phyloP scores from a whole-genome alignment of 441 rosid genomes.

The Gossypium davidsonii region DNA sequence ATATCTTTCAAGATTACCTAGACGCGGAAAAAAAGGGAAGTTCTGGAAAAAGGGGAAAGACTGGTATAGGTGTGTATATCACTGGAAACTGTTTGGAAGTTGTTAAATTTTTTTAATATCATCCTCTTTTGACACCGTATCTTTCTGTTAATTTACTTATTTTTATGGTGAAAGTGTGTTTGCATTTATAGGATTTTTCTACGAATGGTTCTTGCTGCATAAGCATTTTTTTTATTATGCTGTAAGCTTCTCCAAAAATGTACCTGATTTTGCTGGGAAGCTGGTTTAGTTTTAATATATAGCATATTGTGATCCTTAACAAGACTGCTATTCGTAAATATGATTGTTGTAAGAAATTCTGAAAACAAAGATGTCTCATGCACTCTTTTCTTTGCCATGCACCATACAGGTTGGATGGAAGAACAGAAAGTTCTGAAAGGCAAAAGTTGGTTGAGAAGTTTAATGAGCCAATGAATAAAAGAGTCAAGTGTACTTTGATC shows the following conservation, averaged over 20 bases:
- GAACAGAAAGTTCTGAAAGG: conserved; percentile 94
- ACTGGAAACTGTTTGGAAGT: neutral
- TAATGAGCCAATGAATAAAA: conserved; percentile 73
- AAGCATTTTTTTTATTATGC: neutral
- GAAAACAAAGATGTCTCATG: neutral
- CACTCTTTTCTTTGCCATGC: conserved; percentile 16
- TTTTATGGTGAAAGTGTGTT: neutral
- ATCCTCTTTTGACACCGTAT: neutral
- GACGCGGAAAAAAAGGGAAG: conserved; percentile 67
- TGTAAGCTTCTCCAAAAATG: neutral
- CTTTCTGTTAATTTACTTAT: neutral
- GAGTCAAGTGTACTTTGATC: conserved; percentile 91
- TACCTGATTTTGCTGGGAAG: conserved; percentile 4
- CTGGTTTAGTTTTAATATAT: neutral
- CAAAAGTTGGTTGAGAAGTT: conserved; percentile 91
- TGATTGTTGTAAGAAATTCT: neutral
- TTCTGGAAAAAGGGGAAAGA: conserved; percentile 95
- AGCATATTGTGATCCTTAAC: neutral
- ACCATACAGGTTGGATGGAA: conserved; percentile 80
- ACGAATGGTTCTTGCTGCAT: neutral
- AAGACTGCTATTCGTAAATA: neutral
- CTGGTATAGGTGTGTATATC: conserved; percentile 78
- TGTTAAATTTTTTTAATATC: neutral
- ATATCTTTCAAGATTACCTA: conserved; percentile 77
- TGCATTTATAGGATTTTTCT: neutral